phyloP scores from a whole-genome alignment of 352 stramenopile species.

The Thalassiosira exigua region DNA sequence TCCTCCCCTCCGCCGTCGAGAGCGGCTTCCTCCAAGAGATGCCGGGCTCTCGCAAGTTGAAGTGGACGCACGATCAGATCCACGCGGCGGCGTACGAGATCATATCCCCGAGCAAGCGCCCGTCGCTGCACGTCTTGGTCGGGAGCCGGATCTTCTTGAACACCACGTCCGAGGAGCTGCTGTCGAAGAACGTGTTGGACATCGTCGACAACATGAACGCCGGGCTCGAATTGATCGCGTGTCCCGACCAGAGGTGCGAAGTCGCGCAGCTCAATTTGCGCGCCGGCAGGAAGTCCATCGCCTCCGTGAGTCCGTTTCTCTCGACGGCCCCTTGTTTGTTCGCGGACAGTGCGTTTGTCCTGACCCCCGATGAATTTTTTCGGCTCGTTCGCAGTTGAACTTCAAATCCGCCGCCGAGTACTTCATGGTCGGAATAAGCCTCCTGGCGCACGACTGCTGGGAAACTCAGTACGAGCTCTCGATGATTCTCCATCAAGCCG shows the following conservation, averaged over 20 bases:
- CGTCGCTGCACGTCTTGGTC: conserved; percentile 56
- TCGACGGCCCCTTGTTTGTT: too few species aligned
- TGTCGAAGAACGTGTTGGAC: conserved; percentile 36
- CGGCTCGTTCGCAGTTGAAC: background rate
- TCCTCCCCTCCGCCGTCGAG: conserved; percentile 8
- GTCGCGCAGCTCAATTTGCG: conserved; percentile 22
- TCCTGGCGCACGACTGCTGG: conserved; percentile 8
- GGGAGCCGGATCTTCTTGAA: conserved; percentile 48
- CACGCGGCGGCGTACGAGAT: conserved; percentile 8
- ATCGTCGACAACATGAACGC: conserved; percentile 41
- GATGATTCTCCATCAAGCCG: conserved; percentile 4
- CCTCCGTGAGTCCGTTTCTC: conserved; percentile 5
- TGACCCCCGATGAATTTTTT: background rate
- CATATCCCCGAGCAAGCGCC: conserved; percentile 26
- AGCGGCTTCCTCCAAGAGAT: conserved; percentile 29
- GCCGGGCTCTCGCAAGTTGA: conserved; percentile 8
- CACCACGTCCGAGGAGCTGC: conserved; percentile 34
- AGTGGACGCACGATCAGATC: conserved; percentile 32
- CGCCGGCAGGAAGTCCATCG: conserved; percentile 17
- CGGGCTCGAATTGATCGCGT: conserved; percentile 1
- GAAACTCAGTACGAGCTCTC: background rate
- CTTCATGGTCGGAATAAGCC: background rate
- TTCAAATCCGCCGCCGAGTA: conserved; percentile 18
- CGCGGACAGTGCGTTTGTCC: background rate
- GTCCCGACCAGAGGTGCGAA: conserved; percentile 12